Evolutionary conservation across 306 rosid genomes (phyloP).

Genomic region (Citrullus amarus): DNA sequence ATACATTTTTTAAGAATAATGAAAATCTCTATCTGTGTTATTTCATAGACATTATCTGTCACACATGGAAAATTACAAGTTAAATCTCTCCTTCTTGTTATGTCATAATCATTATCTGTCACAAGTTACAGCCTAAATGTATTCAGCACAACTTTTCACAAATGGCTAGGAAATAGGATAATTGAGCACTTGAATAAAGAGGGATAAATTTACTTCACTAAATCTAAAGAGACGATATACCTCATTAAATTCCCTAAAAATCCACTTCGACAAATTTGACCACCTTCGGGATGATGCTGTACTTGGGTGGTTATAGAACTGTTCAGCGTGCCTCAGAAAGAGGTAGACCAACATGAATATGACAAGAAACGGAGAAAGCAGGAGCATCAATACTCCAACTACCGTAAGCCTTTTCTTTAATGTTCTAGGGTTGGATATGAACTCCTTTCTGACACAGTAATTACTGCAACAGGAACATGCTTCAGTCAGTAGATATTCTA

Average conservation of each 20-base stretch:
- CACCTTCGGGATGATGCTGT: slow-evolving; percentile 84
- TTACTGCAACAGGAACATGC: slow-evolving; percentile 39
- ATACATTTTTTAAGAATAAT: slow-evolving; percentile 10
- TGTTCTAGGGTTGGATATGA: slow-evolving; percentile 63
- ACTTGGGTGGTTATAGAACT: slow-evolving; percentile 85
- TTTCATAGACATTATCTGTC: background rate
- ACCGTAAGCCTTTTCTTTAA: slow-evolving; percentile 74
- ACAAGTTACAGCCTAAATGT: background rate
- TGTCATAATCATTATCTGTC: background rate
- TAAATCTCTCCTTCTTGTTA: background rate
- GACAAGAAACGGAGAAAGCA: slow-evolving; percentile 92
- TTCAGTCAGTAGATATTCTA: slow-evolving; percentile 16
- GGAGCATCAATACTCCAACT: slow-evolving; percentile 78
- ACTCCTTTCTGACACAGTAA: slow-evolving; percentile 60
- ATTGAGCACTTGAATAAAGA: background rate
- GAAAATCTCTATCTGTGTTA: background rate
- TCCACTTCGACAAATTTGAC: slow-evolving; percentile 92
- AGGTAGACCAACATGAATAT: slow-evolving; percentile 92
- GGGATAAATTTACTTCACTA: background rate
- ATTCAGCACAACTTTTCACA: background rate
- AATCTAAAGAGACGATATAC: slow-evolving; percentile 20
- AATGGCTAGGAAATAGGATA: background rate
- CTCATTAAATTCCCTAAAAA: slow-evolving; percentile 90
- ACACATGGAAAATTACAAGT: background rate
- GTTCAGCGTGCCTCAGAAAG: slow-evolving; percentile 94